These are phyloP conservation scores for Physcomitrellopsis africana DNA, from an alignment of 225 moss, liverwort and hornwort genomes.

Conservation along the genomic window DNA sequence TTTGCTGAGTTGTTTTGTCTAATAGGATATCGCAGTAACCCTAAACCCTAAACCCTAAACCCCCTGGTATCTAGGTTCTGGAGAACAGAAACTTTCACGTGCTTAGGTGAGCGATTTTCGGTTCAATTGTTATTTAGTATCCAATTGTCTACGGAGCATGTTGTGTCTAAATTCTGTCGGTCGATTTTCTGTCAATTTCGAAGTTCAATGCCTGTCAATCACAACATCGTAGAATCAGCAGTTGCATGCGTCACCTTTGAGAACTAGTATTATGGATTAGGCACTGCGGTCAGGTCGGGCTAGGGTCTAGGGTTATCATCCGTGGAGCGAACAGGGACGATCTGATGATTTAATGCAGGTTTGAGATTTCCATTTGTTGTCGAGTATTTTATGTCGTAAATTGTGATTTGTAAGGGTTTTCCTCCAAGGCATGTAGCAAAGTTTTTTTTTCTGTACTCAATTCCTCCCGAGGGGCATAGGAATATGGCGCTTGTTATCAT, in stretches of 20 bases:
- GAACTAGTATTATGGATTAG: neutral
- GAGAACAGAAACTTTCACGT: neutral
- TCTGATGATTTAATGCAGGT: neutral
- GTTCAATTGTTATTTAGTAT: neutral
- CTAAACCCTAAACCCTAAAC: too few relatives aligned
- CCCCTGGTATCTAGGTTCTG: neutral
- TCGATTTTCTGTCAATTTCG: neutral
- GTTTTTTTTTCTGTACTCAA: neutral
- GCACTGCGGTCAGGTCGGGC: neutral
- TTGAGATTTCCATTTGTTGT: constrained; percentile 1
- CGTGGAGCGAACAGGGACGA: neutral
- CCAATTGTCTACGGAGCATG: neutral
- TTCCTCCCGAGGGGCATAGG: constrained; percentile 12
- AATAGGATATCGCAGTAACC: constrained; percentile 7
- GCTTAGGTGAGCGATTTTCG: neutral
- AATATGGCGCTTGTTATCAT: constrained; percentile 88
- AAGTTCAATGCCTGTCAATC: neutral
- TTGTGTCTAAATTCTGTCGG: neutral
- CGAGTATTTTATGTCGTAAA: neutral
- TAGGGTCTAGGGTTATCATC: neutral
- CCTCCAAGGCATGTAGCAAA: constrained; percentile 18
- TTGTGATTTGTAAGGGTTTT: neutral
- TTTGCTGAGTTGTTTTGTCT: neutral
- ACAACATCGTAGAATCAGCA: neutral
- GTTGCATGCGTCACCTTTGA: neutral